Conservation (phyloP, 495 filamentous ascomycete species). For the Lophiostoma macrostomum region DNA sequence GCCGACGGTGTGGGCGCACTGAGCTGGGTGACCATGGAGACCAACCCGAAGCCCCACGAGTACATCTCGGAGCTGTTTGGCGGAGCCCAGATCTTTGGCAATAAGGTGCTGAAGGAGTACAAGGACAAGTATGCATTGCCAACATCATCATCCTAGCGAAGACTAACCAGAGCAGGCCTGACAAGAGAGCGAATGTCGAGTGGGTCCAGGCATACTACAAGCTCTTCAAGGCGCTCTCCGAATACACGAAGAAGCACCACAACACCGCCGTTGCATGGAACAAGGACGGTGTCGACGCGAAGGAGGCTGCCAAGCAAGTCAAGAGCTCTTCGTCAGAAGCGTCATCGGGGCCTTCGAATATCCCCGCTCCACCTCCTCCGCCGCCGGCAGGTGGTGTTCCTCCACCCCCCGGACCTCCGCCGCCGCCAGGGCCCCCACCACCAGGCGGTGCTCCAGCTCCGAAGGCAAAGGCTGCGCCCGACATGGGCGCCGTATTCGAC, state of each 20-base stretch:
- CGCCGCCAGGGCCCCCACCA: slow-evolving; percentile 52
- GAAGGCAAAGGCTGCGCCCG: slow-evolving; percentile 35
- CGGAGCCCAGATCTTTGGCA: slow-evolving; percentile 85
- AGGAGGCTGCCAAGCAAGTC: slow-evolving; percentile 64
- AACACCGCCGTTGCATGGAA: slow-evolving; percentile 84
- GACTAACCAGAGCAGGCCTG: slow-evolving; percentile 11
- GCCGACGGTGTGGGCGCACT: slow-evolving; percentile 81
- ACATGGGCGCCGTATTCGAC: slow-evolving; percentile 81
- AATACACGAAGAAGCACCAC: slow-evolving; percentile 80
- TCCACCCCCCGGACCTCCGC: slow-evolving; percentile 45
- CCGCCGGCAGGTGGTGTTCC: slow-evolving; percentile 38
- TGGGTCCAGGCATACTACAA: slow-evolving; percentile 87
- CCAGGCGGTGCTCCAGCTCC: slow-evolving; percentile 59
- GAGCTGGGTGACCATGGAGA: slow-evolving; percentile 77
- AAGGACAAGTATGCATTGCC: slow-evolving; percentile 75
- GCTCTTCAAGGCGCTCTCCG: slow-evolving; percentile 73
- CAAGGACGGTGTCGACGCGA: slow-evolving; percentile 67
- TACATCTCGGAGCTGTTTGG: slow-evolving; percentile 74
- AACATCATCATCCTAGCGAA: neutral
- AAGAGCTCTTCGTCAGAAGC: slow-evolving; percentile 47
- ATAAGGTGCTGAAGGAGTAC: slow-evolving; percentile 81
- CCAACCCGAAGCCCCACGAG: slow-evolving; percentile 71
- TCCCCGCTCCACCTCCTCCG: slow-evolving; percentile 55
- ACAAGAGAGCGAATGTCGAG: slow-evolving; percentile 52
- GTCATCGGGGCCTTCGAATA: slow-evolving; percentile 38